Evolutionary conservation across 208 protist species (phyloP).

Genomic region (Spironucleus salmonicida): DNA sequence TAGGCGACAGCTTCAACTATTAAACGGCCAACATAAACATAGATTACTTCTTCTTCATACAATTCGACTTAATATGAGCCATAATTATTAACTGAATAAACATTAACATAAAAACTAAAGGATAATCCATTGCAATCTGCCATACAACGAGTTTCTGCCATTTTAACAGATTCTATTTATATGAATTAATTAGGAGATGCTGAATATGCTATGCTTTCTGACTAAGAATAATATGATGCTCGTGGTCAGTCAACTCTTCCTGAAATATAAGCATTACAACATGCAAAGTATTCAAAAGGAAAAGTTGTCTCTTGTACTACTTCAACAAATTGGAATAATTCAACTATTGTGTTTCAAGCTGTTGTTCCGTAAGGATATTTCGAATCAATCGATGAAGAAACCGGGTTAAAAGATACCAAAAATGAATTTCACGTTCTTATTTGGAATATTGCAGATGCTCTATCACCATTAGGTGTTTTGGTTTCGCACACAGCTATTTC

Average conservation of each 20-base stretch:
- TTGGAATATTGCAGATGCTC: constrained; percentile 17
- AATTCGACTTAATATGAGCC: constrained; percentile 16
- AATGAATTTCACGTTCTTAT: constrained; percentile 6
- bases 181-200: constrained; percentile 1
- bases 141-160: neutral
- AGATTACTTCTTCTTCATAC: neutral
- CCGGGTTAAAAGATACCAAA: neutral
- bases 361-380: neutral
- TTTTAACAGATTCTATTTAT: neutral
- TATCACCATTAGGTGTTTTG: neutral
- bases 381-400: neutral
- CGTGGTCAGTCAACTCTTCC: neutral
- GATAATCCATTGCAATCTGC: neutral
- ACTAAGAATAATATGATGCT: constrained; percentile 24
- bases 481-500: neutral
- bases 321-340: neutral
- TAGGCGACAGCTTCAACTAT: constrained; percentile 10
- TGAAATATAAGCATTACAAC: neutral
- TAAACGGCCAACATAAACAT: constrained; percentile 2
- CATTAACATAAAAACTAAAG: neutral
- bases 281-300: neutral
- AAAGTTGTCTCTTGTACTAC: neutral
- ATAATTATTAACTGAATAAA: neutral
- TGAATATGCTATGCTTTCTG: neutral
- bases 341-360: constrained; percentile 5